A percentile compares a stretch with the other conserved stretches of the same genome.
phyloP scores from a whole-genome alignment of 1,284 basidiomycete genomes.

The Malassezia arunalokei region DNA sequence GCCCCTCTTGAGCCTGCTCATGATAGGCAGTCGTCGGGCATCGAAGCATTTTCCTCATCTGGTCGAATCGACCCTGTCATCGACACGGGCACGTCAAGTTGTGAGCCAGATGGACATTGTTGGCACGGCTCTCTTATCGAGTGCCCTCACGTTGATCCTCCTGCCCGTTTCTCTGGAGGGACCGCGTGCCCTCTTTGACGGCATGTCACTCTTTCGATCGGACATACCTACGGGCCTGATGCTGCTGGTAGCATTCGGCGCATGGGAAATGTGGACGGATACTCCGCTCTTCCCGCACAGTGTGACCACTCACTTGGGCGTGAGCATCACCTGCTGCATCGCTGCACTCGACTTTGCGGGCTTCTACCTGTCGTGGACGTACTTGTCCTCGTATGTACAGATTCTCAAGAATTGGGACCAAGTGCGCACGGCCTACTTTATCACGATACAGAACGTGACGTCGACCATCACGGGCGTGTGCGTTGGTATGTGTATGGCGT shows the following conservation, averaged over 20 bases:
- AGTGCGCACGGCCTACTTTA: constrained; percentile 40
- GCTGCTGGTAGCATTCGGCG: constrained; percentile 48
- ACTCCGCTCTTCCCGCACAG: constrained; percentile 49
- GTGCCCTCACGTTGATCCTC: constrained; percentile 54
- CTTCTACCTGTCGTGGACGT: constrained; percentile 47
- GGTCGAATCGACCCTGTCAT: not conserved
- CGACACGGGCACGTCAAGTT: constrained; percentile 12
- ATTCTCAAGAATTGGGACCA: constrained; percentile 42
- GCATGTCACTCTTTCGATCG: not conserved
- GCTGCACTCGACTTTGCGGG: constrained; percentile 46
- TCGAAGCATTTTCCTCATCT: not conserved
- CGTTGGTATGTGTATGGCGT: constrained; percentile 54
- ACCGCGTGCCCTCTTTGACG: not conserved
- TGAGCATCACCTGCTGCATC: constrained; percentile 43
- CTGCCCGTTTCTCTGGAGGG: constrained; percentile 56
- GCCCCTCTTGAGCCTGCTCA: constrained; percentile 35
- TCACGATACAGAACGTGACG: constrained; percentile 51
- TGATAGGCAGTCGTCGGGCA: constrained; percentile 33
- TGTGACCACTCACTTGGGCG: constrained; percentile 42
- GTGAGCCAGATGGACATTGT: constrained; percentile 54
- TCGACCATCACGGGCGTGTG: constrained; percentile 58
- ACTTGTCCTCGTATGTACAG: constrained; percentile 40
- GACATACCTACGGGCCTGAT: constrained; percentile 46
- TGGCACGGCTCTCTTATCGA: constrained; percentile 59
- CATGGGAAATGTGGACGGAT: constrained; percentile 48